Percentiles rank a stretch among this genome's conserved stretches.
These are phyloP conservation scores for Ramularia endophylla DNA, from an alignment of 2,329 filamentous ascomycete genomes.

Conservation along the genomic window DNA sequence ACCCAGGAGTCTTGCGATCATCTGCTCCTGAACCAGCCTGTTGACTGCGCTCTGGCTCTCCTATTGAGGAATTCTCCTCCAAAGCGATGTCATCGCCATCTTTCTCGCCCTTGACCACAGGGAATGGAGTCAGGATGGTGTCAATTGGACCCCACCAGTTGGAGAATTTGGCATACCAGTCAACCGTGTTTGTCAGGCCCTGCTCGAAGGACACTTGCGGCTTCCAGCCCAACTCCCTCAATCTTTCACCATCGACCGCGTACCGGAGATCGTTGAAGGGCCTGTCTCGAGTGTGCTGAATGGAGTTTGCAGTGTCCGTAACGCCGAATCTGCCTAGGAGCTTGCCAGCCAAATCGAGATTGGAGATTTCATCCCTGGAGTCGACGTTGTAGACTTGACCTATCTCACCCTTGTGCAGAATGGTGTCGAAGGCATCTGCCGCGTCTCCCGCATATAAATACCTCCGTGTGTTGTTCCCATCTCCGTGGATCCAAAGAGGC, in stretches of 20 bases:
- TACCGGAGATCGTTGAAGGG: slow-evolving; percentile 74
- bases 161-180: slow-evolving; percentile 64
- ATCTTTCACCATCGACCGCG: slow-evolving; percentile 63
- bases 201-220: slow-evolving; percentile 60
- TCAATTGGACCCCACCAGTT: slow-evolving; percentile 69
- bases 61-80: not conserved
- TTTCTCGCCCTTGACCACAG: slow-evolving; percentile 28
- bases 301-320: slow-evolving; percentile 52
- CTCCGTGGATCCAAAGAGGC: slow-evolving; percentile 68
- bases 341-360: slow-evolving; percentile 60
- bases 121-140: slow-evolving; percentile 61
- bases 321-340: slow-evolving; percentile 60
- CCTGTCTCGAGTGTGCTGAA: slow-evolving; percentile 70
- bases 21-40: slow-evolving; percentile 14
- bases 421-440: slow-evolving; percentile 76
- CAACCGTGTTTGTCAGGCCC: slow-evolving; percentile 58
- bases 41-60: not conserved
- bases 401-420: slow-evolving; percentile 68
- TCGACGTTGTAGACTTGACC: slow-evolving; percentile 80
- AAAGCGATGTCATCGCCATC: slow-evolving; percentile 6
- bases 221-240: slow-evolving; percentile 61
- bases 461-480: slow-evolving; percentile 66
- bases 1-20: slow-evolving; percentile 2
- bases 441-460: slow-evolving; percentile 77
- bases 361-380: slow-evolving; percentile 71